Evolutionary conservation across 108 stramenopile genomes (phyloP).

Genomic region (Heterococcus sp.): DNA sequence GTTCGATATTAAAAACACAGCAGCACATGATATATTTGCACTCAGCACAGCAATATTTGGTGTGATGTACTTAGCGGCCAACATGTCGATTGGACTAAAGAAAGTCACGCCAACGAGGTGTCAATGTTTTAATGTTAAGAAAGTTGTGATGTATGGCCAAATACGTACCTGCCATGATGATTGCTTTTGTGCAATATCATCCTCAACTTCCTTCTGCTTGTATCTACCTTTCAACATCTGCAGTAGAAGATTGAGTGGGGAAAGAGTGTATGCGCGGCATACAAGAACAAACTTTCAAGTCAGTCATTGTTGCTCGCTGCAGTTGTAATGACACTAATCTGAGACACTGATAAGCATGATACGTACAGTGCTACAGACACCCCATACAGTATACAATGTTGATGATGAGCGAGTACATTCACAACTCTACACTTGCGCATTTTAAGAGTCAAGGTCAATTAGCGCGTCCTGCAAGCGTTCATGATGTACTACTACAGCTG

Average conservation of each 20-base stretch:
- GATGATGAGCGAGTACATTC: neutral
- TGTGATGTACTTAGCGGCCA: too few relatives aligned
- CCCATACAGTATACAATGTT: neutral
- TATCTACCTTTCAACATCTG: neutral
- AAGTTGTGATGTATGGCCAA: neutral
- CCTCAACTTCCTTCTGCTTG: neutral
- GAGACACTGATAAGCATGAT: too few relatives aligned
- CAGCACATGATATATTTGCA: too few relatives aligned
- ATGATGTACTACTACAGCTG: neutral
- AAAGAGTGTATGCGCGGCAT: neutral
- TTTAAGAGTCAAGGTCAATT: neutral
- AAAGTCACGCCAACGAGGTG: too few relatives aligned
- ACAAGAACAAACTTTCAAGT: neutral
- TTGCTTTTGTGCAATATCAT: constrained; percentile 37
- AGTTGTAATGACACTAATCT: neutral
- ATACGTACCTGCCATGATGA: constrained; percentile 28
- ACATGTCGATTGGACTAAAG: too few relatives aligned
- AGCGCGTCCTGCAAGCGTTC: neutral
- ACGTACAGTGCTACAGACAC: too few relatives aligned
- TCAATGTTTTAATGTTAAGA: too few relatives aligned
- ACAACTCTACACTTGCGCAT: neutral
- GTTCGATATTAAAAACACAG: too few relatives aligned
- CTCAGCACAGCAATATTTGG: too few relatives aligned
- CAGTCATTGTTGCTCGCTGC: neutral
- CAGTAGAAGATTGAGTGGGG: neutral